Percentiles rank a stretch among this genome's conserved stretches.
Conservation (phyloP, 768 basidiomycete genomes). For the Amanita pseudoporphyria region DNA sequence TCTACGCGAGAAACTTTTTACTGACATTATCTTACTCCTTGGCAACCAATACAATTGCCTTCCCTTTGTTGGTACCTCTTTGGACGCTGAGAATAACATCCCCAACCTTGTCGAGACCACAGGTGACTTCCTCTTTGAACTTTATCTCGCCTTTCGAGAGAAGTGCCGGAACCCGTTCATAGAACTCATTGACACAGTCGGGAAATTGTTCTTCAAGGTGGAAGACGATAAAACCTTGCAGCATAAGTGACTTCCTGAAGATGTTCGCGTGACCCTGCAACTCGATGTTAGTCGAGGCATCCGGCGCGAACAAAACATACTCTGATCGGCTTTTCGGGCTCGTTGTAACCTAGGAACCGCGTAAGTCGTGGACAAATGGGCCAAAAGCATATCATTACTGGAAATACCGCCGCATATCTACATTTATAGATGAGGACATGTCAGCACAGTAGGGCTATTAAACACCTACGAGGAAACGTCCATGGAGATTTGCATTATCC, state of each 20-base stretch:
- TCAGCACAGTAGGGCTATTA: background rate
- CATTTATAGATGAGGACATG: background rate
- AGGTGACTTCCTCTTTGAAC: conserved; percentile 25
- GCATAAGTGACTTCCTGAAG: conserved; percentile 29
- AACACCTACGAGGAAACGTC: conserved; percentile 31
- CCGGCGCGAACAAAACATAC: conserved; percentile 5
- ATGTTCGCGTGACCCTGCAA: conserved; percentile 29
- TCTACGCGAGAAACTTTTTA: background rate
- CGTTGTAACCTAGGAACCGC: conserved; percentile 8
- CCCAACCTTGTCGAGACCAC: conserved; percentile 28
- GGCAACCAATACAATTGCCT: conserved; percentile 19
- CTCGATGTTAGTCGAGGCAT: background rate
- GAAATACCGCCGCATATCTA: conserved; percentile 6
- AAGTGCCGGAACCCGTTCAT: conserved; percentile 24
- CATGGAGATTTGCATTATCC: conserved; percentile 26
- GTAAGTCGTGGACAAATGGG: background rate
- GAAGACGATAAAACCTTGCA: conserved; percentile 34
- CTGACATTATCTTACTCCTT: conserved; percentile 10
- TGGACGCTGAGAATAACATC: conserved; percentile 26
- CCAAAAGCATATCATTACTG: background rate
- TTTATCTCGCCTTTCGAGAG: conserved; percentile 30
- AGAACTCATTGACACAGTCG: conserved; percentile 20
- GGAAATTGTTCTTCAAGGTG: conserved; percentile 21
- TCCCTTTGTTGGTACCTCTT: conserved; percentile 18
- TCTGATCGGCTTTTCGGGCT: conserved; percentile 1